These are phyloP conservation scores for Bruguiera hainesii DNA, from an alignment of 441 rosid genomes.

Conservation along the genomic window DNA sequence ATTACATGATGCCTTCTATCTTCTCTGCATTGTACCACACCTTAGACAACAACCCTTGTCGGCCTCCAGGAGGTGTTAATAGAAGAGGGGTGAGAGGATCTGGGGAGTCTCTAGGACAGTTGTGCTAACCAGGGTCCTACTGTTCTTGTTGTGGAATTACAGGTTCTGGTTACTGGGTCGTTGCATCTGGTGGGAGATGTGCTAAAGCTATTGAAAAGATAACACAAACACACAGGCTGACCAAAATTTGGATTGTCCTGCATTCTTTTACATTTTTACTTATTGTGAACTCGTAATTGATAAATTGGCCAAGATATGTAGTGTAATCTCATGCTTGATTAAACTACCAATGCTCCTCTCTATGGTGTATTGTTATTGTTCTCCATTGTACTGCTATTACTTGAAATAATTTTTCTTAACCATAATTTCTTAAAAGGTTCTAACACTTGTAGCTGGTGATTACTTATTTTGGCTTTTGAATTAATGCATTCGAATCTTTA, in stretches of 20 bases:
- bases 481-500: background rate
- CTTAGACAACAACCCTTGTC: too few species aligned
- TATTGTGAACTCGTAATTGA: background rate
- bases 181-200: constrained; percentile 90
- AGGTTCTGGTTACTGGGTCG: constrained; percentile 93
- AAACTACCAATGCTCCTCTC: constrained; percentile 3
- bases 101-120: background rate
- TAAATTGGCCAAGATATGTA: background rate
- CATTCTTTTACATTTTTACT: background rate
- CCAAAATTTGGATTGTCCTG: background rate
- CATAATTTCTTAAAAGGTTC: background rate
- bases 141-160: constrained; percentile 15
- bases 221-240: constrained; percentile 6
- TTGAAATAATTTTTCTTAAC: too few species aligned
- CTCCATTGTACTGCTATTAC: too few species aligned
- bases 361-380: too few species aligned
- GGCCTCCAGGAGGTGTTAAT: too few species aligned
- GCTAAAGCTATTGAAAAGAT: constrained; percentile 46
- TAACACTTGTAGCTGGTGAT: background rate
- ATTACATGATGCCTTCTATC: background rate
- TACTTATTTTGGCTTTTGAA: background rate
- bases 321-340: constrained; percentile 5
- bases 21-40: background rate
- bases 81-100: background rate
- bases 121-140: background rate